phyloP scores from a whole-genome alignment of 345 rosid genomes.

The Eutrema japonicum region DNA sequence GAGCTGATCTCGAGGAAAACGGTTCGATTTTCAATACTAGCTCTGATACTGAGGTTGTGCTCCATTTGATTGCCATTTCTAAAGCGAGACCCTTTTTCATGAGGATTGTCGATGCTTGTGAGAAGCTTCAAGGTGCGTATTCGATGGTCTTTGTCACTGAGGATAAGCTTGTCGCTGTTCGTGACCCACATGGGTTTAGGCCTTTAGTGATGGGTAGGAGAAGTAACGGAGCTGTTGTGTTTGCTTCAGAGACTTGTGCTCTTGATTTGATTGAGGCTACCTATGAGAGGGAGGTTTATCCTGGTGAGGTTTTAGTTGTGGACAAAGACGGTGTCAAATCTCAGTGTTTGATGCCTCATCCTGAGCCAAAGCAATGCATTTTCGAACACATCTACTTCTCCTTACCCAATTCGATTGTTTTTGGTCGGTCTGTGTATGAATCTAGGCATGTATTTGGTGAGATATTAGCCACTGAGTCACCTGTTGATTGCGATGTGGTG shows the following conservation, averaged over 20 bases:
- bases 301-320: conserved; percentile 89
- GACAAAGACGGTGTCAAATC: conserved; percentile 85
- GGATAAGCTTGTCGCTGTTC: conserved; percentile 86
- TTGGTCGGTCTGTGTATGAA: conserved; percentile 81
- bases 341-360: conserved; percentile 75
- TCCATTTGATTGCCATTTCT: conserved; percentile 82
- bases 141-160: conserved; percentile 85
- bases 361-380: conserved; percentile 89
- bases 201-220: conserved; percentile 92
- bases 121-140: conserved; percentile 79
- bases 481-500: conserved; percentile 92
- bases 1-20: conserved; percentile 69
- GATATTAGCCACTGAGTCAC: conserved; percentile 79
- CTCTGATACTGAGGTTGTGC: conserved; percentile 90
- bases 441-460: conserved; percentile 68
- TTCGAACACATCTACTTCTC: conserved; percentile 94
- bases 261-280: conserved; percentile 96
- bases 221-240: conserved; percentile 81
- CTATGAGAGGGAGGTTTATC: conserved; percentile 87
- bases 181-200: conserved; percentile 83
- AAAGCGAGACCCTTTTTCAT: conserved; percentile 80
- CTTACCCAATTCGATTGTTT: conserved; percentile 78
- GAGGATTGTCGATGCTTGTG: conserved; percentile 87
- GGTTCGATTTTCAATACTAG: conserved; percentile 87
- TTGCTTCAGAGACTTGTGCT: conserved; percentile 97